These are phyloP conservation scores for Daucus carota DNA, from an alignment of 129 eudicot genomes.

Conservation along the genomic window DNA sequence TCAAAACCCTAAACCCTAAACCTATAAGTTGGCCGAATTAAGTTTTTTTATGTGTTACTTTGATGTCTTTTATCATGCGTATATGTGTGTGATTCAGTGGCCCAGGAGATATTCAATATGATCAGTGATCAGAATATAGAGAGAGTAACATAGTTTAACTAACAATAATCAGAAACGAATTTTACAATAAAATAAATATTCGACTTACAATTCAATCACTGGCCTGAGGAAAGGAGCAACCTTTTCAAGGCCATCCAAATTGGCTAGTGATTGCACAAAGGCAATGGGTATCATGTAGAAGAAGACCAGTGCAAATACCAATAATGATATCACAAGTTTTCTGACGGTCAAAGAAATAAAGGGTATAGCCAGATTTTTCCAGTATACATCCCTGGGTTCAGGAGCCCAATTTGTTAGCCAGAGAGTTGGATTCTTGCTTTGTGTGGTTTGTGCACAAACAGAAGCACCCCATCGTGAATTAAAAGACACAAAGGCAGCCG, in stretches of 20 bases:
- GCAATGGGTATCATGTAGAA: conserved; percentile 98
- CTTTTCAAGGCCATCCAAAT: conserved; percentile 82
- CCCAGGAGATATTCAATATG: neutral
- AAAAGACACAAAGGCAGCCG: conserved; percentile 92
- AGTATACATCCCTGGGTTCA: conserved; percentile 89
- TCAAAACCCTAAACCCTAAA: too few relatives aligned
- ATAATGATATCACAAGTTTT: conserved; percentile 60
- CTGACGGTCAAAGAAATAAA: conserved; percentile 82
- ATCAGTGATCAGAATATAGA: neutral
- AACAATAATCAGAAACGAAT: neutral
- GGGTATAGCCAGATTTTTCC: conserved; percentile 88
- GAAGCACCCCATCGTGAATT: conserved; percentile 96
- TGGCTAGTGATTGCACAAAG: conserved; percentile 93
- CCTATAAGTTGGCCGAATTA: neutral
- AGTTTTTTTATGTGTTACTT: neutral
- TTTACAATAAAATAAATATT: neutral
- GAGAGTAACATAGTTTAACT: neutral
- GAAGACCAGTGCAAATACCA: conserved; percentile 81
- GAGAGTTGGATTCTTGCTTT: conserved; percentile 89
- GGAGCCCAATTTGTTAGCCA: conserved; percentile 99
- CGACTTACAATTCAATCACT: conserved; percentile 75
- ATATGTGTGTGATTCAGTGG: neutral
- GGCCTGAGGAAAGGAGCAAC: conserved; percentile 93
- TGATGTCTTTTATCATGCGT: neutral
- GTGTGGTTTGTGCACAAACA: conserved; percentile 96